These are phyloP conservation scores for Microdochium paspali DNA, from an alignment of 2,329 filamentous ascomycete genomes.

Conservation along the genomic window DNA sequence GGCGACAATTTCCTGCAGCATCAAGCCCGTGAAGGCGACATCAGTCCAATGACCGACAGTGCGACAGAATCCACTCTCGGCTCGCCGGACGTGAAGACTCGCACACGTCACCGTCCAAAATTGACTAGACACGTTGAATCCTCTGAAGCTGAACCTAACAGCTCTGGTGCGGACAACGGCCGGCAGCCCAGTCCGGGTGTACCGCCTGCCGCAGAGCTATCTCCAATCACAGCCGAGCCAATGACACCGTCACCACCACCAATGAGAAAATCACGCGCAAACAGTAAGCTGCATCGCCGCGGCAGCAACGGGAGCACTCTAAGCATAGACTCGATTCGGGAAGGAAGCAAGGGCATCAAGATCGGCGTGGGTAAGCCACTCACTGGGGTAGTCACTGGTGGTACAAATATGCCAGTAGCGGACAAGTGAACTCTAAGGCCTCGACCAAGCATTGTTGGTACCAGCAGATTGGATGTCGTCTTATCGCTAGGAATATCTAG, in stretches of 20 bases:
- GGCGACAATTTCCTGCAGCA: slow-evolving; percentile 7
- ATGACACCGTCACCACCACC: background rate
- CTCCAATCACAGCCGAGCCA: background rate
- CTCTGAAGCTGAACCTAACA: background rate
- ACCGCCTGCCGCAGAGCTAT: background rate
- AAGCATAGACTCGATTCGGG: slow-evolving; percentile 27
- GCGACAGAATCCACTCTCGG: background rate
- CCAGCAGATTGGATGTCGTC: too few relatives aligned
- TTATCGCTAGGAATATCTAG: too few relatives aligned
- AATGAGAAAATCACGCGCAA: background rate
- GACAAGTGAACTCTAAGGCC: too few relatives aligned
- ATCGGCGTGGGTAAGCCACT: slow-evolving; percentile 26
- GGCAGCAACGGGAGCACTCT: slow-evolving; percentile 24
- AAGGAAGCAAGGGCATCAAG: slow-evolving; percentile 26
- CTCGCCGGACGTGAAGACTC: background rate
- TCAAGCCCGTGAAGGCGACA: slow-evolving; percentile 14
- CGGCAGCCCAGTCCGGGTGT: background rate
- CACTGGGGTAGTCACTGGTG: slow-evolving; percentile 23
- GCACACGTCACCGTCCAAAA: background rate
- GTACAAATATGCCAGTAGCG: background rate
- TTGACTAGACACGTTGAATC: background rate
- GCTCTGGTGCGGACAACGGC: background rate
- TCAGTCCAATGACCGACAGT: slow-evolving; percentile 3
- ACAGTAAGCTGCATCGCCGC: slow-evolving; percentile 8
- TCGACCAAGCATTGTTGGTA: too few relatives aligned